Evolutionary conservation across 2,329 filamentous ascomycete species (phyloP), one percentile per base, ranked within the genome.

Genomic region (Cladosporium sp.): DNA sequence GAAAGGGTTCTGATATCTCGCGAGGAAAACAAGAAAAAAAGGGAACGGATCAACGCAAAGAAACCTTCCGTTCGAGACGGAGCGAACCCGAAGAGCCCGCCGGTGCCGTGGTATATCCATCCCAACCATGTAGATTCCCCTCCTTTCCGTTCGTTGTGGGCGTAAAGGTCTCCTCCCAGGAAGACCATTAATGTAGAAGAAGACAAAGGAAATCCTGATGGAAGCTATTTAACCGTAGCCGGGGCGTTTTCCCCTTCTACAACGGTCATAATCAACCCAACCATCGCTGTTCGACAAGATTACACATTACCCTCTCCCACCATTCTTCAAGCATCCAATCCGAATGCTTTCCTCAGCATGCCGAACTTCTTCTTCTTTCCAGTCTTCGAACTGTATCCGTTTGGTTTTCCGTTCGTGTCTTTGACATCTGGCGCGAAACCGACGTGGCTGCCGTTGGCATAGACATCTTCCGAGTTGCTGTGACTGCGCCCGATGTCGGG

Each of bases 341-440:
- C 81, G 78, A 92, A 90, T 76, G 90, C 89, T 75, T 83, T 86
- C 75, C 90, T 86, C 74, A 92, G 77, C 64, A 82, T 79, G 51
- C 84, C 83, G 77, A 92, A 92, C 78, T 89, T 90, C 83, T 91
- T 92, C 79, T 85, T 86, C 76, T 81, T 83, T 55, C 77, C 74
- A 6, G 76, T 78, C 61, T 76, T 68, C 15, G 75, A 70, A 51
- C 78, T 74, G 36, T 76, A 74, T 2, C 75, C 72, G 26, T 77
- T 73, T 5, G 21, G 18, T 21, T 69, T 71, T 3, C 71, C 73
- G 10, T 70, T 70, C 2, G 41, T 63, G 2, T 57, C 69, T n/a
- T 60, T 60, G n/a, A 51, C 51, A 4, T 38, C 59, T 15, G 62
- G 49, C 26, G 64, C 47, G 44, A 65, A 65, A n/a, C 64, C 64